Base-by-base conservation (phyloP, 2,329 filamentous ascomycete genomes). In the Penicillium corylophilum region DNA sequence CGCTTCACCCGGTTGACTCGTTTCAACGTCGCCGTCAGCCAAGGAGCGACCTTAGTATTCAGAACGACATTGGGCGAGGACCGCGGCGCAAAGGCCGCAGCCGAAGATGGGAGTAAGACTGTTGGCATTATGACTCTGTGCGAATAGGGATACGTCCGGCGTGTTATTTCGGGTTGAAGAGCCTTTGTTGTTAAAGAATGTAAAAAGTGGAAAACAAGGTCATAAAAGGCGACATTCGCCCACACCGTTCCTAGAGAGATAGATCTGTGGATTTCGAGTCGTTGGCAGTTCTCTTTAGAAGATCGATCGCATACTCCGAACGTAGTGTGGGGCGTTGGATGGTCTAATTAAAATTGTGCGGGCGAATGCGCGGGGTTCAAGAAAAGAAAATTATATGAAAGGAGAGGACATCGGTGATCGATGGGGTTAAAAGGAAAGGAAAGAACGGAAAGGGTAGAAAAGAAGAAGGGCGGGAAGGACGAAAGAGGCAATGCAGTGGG, bases 1-100 rank as follows among this genome's bases (percentile, higher is more conserved):
- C 94, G 89, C 83, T 97, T 99, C 66, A 96, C 86, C 63, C 89
- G 85, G 81, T 96, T 97, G 78, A 96, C 91, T 73, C 94, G 87
- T 82, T 97, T 97, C 67, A 99, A 81, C 10, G 92, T 96, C 70
- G 92, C 89, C 31, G 94, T 99, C 74, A 97, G 82, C 94, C 94
- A 99, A 54, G 91, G 89, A 77, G 96, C 92, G 67, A 95, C 85
- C 79, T 94, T 95, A 71, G 87, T 88, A 68, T 87, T 89, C 66
- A 99, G 81, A 54, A 99, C 94, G 63, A 99, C 90, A 71, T 95
- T 97, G 73, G 95, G 93, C 23, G 90, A 91, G 44, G 90, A 90
- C 68, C 94, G 85, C 64, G 93, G 93, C 65, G 93, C 93, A 79
- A 97, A 99, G 68, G 94, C 93, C 57, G 92, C 91, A 62, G 94